Conservation (phyloP, 2,329 filamentous ascomycete species). For the Hypoxylon sp. region DNA sequence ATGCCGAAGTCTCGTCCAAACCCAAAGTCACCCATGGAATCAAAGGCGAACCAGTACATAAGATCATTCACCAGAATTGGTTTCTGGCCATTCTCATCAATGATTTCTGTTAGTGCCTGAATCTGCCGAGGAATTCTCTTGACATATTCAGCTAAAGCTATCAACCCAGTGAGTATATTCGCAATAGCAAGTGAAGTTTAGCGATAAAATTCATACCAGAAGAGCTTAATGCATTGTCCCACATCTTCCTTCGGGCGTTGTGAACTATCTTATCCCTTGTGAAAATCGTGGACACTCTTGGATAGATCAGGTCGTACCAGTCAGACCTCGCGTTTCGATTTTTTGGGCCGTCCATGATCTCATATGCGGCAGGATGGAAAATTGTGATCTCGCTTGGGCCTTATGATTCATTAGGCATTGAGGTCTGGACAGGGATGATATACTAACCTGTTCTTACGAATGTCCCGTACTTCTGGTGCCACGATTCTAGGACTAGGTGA, state of each 20-base stretch:
- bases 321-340: background rate
- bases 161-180: background rate
- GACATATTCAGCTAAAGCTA: background rate
- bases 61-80: constrained; percentile 12
- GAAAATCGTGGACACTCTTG: background rate
- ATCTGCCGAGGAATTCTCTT: background rate
- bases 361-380: constrained; percentile 7
- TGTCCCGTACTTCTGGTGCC: constrained; percentile 10
- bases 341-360: background rate
- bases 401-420: background rate
- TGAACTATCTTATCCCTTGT: background rate
- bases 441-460: constrained; percentile 24
- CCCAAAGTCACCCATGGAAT: constrained; percentile 18
- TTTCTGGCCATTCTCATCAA: background rate
- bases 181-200: background rate
- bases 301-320: constrained; percentile 22
- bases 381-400: constrained; percentile 23
- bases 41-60: constrained; percentile 23
- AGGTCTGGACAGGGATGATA: background rate
- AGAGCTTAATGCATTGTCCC: background rate
- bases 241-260: background rate
- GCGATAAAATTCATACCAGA: background rate
- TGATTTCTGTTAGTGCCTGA: background rate
- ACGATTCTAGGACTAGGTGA: constrained; percentile 7
- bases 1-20: constrained; percentile 19